Evolutionary conservation across 1,284 basidiomycete genomes (phyloP), one percentile per base, ranked within the genome.

Genomic region (Psilocybe mexicana): DNA sequence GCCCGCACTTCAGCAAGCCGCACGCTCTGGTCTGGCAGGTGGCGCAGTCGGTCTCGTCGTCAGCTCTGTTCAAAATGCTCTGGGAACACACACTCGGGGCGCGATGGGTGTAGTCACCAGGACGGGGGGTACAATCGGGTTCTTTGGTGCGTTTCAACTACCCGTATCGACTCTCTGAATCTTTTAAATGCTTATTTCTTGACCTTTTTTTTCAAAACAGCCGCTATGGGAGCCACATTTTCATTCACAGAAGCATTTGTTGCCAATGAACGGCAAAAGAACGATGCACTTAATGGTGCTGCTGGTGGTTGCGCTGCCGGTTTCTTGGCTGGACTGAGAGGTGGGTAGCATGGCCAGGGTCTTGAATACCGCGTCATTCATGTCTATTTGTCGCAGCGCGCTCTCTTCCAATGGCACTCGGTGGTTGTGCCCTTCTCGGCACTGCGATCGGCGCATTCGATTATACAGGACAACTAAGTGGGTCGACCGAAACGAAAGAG

Each of bases 301-400:
- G 86, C 86, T 53, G 95, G 93, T 62, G 95, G 92, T 57, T 97
- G 95, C 75, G 95, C 94, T 51, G 94, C 94, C 55, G 95, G 95
- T 50, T 92, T 97, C 73, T 77, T 97, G 61, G 92, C 92, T 44
- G 95, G 95, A 60, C 79, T 95, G 60, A 82, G 88, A 76, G 81
- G 93, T 93, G 84, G 79, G 56, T 52, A 58, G 43, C 11, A 51
- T 64, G 30, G 61, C 7, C 5, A 44, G 46, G 26, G 11, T 14
- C 6, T 30, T 8, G 47, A 23, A 54, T 58, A 52, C 62, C 33
- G 2, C 38, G 12, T n/a, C 11, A 58, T 44, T 52, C 55, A 65
- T 59, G 43, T 38, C n/a, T 54, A 54, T 38, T 44, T 52, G 42
- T 51, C 30, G 18, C 18, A 94, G 93, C 85, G 54, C 86, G 92